Evolutionary conservation across 768 basidiomycete genomes (phyloP).

Genomic region (Pisolithus sp.): DNA sequence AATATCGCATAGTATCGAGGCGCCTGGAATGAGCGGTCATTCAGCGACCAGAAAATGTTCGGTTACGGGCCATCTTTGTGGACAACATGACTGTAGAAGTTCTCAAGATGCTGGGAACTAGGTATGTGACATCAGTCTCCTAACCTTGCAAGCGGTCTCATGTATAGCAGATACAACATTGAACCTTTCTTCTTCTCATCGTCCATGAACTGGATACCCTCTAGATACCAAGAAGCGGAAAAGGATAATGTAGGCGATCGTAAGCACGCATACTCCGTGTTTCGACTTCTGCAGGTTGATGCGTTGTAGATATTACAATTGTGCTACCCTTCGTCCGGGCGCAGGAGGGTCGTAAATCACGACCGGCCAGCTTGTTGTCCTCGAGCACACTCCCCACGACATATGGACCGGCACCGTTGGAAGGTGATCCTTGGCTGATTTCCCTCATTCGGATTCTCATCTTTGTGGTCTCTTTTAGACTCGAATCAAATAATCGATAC

Average conservation of each 20-base stretch:
- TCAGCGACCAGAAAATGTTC: slow-evolving; percentile 30
- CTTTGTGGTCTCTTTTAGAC: not conserved
- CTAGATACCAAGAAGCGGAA: slow-evolving; percentile 50
- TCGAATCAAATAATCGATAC: slow-evolving; percentile 40
- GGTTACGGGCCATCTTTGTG: slow-evolving; percentile 45
- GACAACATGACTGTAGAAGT: slow-evolving; percentile 45
- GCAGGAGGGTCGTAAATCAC: slow-evolving; percentile 20
- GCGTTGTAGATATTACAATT: slow-evolving; percentile 45
- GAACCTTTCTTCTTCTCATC: slow-evolving; percentile 66
- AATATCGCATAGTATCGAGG: not conserved
- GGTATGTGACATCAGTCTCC: slow-evolving; percentile 25
- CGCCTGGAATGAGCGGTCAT: not conserved
- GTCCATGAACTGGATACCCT: slow-evolving; percentile 61
- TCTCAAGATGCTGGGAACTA: slow-evolving; percentile 51
- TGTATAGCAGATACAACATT: slow-evolving; percentile 36
- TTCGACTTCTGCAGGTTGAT: not conserved
- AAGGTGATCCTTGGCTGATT: slow-evolving; percentile 2
- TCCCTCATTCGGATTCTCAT: not conserved
- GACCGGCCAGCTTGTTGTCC: not conserved
- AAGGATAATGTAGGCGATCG: slow-evolving; percentile 41
- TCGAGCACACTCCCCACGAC: not conserved
- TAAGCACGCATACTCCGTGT: slow-evolving; percentile 33
- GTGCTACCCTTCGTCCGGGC: slow-evolving; percentile 46
- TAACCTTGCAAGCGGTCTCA: not conserved
- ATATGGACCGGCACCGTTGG: not conserved